Base-by-base conservation (phyloP, 1,284 basidiomycete genomes). In the Filobasidium uniguttulatum region DNA sequence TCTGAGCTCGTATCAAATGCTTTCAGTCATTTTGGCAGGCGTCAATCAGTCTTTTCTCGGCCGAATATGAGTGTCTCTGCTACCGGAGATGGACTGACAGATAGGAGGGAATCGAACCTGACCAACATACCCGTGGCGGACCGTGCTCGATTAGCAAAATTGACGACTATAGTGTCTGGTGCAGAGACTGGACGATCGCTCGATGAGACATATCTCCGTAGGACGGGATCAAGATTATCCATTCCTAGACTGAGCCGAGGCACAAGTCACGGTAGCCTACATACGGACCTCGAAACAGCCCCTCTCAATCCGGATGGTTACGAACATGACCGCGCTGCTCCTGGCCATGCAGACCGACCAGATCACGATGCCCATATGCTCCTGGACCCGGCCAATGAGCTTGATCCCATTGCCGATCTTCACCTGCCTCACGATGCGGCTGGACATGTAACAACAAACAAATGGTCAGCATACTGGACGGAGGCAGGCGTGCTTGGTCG, bases 371-470 rank as follows among this genome's bases (percentile, higher is more conserved):
- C 43, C 23, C 48, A 54, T 35, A 64, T 66, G 60, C 58, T 61
- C n/a, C 30, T 61, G 5, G 68, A 70, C 56, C 68, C 68, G 3
- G 67, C 63, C 14, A 60, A 65, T 29, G 65, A 66, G 56, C 58
- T 70, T 15, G 60, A 64, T 41, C 61, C 66, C 14, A 56, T 45
- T 2, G 28, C 57, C 28, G 67, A 67, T 55, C 54, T 70, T n/a
- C 59, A 64, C 40, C 46, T 69, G n/a, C 66, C 68, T 1, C 48
- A 59, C 2, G 59, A 58, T 44, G 56, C 57, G 36, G 19, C 60
- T 66, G 43, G 55, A 60, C 2, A 53, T 59, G 46, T 56, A 55
- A 3, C 64, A 62, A 61, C 37, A 43, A 5, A 57, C 62, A 43
- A 61, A 62, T 28, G 41, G 6, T 38, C 19, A 23, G n/a, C 25